These are phyloP conservation scores for Zygnema cylindricum DNA, from an alignment of 139 green algal species.

Conservation along the genomic window DNA sequence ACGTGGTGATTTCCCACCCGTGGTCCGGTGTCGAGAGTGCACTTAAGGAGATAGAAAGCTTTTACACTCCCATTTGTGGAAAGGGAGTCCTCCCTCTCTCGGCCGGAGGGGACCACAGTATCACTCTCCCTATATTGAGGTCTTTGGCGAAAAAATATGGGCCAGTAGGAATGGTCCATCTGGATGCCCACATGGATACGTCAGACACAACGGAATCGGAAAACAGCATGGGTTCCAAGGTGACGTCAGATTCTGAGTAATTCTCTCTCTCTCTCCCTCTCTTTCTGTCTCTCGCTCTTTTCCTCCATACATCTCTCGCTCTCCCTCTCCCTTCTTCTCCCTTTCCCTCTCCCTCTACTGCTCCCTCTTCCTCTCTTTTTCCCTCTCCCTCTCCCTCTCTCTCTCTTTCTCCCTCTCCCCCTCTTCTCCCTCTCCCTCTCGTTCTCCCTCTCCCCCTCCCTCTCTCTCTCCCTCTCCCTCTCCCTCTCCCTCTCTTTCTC, in stretches of 20 bases:
- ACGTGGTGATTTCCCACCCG: constrained; percentile 11
- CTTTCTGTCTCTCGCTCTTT: too few species aligned
- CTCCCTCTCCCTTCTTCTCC: too few species aligned
- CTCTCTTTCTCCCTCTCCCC: too few species aligned
- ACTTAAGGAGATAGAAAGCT: constrained; percentile 29
- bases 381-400: too few species aligned
- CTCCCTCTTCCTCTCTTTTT: too few species aligned
- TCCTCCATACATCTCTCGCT: too few species aligned
- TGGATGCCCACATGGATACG: constrained; percentile 46
- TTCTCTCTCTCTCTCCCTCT: too few species aligned
- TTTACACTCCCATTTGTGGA: constrained; percentile 4
- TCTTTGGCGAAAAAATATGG: background rate
- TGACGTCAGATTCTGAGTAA: constrained; percentile 2
- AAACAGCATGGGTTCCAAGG: constrained; percentile 43
- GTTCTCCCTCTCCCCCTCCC: too few species aligned
- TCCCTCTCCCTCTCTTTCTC: too few species aligned
- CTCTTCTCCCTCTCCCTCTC: too few species aligned
- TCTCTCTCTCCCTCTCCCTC: too few species aligned
- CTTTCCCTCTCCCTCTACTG: too few species aligned
- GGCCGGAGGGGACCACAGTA: constrained; percentile 47
- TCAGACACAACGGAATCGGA: constrained; percentile 30
- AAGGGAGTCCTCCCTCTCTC: constrained; percentile 23
- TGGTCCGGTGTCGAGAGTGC: constrained; percentile 39
- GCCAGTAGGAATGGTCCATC: constrained; percentile 32
- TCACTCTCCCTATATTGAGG: constrained; percentile 46